Evolutionary conservation across 257 asterid species (phyloP).

Genomic region (Primulina tabacum): DNA sequence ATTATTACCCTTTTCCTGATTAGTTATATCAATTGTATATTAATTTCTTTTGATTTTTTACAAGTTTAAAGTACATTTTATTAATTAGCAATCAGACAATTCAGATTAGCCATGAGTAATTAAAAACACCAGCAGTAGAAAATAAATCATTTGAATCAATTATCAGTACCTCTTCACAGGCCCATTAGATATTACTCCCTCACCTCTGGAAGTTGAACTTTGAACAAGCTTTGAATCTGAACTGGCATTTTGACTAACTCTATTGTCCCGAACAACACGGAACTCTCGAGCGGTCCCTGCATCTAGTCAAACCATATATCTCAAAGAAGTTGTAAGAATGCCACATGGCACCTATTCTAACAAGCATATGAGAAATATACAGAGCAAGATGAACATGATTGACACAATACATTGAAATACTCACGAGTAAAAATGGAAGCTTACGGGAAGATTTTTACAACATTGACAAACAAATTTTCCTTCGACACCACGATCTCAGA

Average conservation of each 20-base stretch:
- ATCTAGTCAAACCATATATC: conserved; percentile 34
- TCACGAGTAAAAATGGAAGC: not conserved
- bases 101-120: not conserved
- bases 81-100: conserved; percentile 15
- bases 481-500: conserved; percentile 3
- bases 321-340: conserved; percentile 23
- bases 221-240: conserved; percentile 51
- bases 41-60: not conserved
- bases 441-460: not conserved
- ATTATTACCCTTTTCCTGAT: not conserved
- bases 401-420: not conserved
- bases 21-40: conserved; percentile 3
- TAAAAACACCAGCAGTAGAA: conserved; percentile 9
- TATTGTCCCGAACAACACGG: conserved; percentile 90
- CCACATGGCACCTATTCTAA: not conserved
- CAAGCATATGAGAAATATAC: conserved; percentile 4
- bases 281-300: conserved; percentile 71
- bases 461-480: conserved; percentile 3
- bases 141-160: not conserved
- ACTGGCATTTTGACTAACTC: conserved; percentile 53
- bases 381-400: conserved; percentile 3
- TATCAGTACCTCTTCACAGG: conserved; percentile 44
- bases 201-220: conserved; percentile 43
- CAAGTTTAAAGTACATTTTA: conserved; percentile 1
- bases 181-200: conserved; percentile 36